Conservation (phyloP, 331 rosid genomes). For the Dryas integrifolia region DNA sequence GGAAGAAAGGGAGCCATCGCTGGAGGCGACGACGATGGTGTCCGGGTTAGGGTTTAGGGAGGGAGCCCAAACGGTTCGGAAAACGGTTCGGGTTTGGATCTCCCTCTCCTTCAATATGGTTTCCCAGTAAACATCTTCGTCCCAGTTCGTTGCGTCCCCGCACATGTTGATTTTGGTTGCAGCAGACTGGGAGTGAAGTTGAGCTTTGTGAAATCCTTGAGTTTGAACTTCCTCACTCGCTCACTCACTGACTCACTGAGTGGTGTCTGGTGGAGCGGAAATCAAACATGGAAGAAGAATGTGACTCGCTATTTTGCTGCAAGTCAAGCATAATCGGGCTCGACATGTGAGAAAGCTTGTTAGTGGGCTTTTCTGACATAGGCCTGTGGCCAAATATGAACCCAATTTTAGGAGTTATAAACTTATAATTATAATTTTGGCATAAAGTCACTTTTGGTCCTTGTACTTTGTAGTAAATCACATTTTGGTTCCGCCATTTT, state of each 20-base stretch:
- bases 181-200: not conserved
- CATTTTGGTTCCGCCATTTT: no score
- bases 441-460: no score
- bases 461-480: no score
- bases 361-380: not conserved
- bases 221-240: not conserved
- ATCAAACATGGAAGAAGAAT: not conserved
- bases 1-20: conserved; percentile 81
- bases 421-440: no score
- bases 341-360: not conserved
- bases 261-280: not conserved
- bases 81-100: conserved; percentile 74
- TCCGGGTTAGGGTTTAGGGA: conserved; percentile 51
- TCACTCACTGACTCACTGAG: not conserved
- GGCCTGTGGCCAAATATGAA: not conserved
- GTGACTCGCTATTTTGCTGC: not conserved
- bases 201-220: conserved; percentile 1
- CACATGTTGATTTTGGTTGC: conserved; percentile 30
- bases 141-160: conserved; percentile 86
- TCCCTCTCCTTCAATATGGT: conserved; percentile 61
- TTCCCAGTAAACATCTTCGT: conserved; percentile 75
- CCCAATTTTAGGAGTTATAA: no score
- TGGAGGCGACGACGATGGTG: conserved; percentile 65
- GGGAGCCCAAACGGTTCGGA: conserved; percentile 85
- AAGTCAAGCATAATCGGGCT: not conserved